Conservation (phyloP, 1,284 basidiomycete species). For the Waitea zeae region DNA sequence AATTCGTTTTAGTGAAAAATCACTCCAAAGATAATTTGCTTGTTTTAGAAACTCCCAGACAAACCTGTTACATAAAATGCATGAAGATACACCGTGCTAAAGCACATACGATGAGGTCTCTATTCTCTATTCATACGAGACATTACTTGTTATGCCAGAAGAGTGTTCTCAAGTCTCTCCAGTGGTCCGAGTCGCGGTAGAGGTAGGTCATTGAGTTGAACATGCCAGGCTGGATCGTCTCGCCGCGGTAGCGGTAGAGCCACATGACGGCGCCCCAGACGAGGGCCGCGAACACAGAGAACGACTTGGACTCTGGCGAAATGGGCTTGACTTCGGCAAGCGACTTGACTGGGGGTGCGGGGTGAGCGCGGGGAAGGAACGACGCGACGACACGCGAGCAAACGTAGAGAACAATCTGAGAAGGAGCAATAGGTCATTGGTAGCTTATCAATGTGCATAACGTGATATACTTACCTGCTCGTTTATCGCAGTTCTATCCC, state of each 20-base stretch:
- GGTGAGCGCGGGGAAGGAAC: conserved; percentile 62
- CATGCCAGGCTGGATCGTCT: conserved; percentile 89
- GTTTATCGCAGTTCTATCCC: conserved; percentile 91
- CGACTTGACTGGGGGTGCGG: conserved; percentile 20
- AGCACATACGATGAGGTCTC: too few species aligned
- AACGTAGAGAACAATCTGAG: conserved; percentile 90
- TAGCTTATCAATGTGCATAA: background rate
- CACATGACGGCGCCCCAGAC: conserved; percentile 98
- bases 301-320: conserved; percentile 69
- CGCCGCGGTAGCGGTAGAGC: conserved; percentile 73
- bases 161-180: conserved; percentile 53
- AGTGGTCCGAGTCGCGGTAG: conserved; percentile 65
- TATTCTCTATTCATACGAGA: too few species aligned
- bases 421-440: background rate
- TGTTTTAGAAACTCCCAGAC: too few species aligned
- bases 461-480: conserved; percentile 60
- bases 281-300: conserved; percentile 78
- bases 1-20: too few species aligned
- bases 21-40: too few species aligned
- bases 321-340: conserved; percentile 38
- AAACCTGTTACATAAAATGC: too few species aligned
- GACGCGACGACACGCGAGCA: conserved; percentile 79
- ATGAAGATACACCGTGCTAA: too few species aligned
- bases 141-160: conserved; percentile 64
- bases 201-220: conserved; percentile 72